Conservation (phyloP, 768 basidiomycete genomes). For the Lyophyllum atratum region DNA sequence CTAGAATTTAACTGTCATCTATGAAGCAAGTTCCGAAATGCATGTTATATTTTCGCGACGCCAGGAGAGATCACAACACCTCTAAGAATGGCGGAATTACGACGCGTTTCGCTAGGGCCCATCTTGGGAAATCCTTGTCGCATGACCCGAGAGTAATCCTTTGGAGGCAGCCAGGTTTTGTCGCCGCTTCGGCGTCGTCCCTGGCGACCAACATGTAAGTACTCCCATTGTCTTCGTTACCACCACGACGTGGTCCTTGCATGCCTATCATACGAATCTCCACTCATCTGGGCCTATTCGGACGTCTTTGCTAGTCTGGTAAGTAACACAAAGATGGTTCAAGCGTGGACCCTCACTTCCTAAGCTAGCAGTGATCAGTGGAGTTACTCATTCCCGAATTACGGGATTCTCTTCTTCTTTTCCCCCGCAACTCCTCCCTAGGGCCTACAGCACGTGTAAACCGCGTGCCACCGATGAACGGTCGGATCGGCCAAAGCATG, state of each 20-base stretch:
- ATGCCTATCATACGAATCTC: not conserved
- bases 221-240: not conserved
- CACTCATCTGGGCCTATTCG: not conserved
- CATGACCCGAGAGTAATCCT: not conserved
- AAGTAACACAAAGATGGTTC: not conserved
- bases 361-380: too few relatives aligned
- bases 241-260: not conserved
- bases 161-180: too few relatives aligned
- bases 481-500: not conserved
- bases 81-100: too few relatives aligned
- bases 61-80: too few relatives aligned
- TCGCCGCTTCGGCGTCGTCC: too few relatives aligned
- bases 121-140: too few relatives aligned
- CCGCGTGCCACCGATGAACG: not conserved
- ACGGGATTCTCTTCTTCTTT: not conserved
- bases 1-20: too few relatives aligned
- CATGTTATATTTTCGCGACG: too few relatives aligned
- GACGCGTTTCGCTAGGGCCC: too few relatives aligned
- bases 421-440: not conserved
- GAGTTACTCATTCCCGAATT: too few relatives aligned
- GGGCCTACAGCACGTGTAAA: not conserved
- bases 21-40: too few relatives aligned
- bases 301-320: not conserved
- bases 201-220: too few relatives aligned
- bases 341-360: not conserved